A percentile compares a stretch with the other conserved stretches of the same genome.
phyloP scores from a whole-genome alignment of 2,329 filamentous ascomycete genomes.

The Talaromyces piceae region DNA sequence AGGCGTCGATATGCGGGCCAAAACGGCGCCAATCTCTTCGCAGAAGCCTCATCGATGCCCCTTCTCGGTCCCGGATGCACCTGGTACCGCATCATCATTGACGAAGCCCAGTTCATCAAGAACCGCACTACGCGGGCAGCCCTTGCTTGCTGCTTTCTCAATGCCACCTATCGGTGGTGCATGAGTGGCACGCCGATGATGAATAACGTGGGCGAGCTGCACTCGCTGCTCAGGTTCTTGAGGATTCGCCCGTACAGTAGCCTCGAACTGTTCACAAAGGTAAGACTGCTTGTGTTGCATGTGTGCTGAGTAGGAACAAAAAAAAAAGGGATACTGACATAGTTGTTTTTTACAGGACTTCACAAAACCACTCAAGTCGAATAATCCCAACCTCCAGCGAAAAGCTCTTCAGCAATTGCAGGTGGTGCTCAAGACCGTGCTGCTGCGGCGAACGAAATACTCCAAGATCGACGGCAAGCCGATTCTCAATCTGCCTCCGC shows the following conservation, averaged over 20 bases:
- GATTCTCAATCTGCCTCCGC: constrained; percentile 61
- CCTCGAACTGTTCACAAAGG: constrained; percentile 53
- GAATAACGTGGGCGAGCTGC: constrained; percentile 74
- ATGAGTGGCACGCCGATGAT: constrained; percentile 83
- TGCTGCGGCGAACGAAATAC: constrained; percentile 74
- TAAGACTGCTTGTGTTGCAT: constrained; percentile 25
- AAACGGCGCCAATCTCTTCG: constrained; percentile 24
- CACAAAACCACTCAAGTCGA: constrained; percentile 44
- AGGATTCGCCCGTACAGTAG: constrained; percentile 66
- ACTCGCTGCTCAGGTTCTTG: constrained; percentile 69
- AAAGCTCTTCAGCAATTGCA: constrained; percentile 64
- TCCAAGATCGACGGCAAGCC: constrained; percentile 73
- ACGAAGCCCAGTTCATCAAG: constrained; percentile 77
- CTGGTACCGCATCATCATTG: constrained; percentile 66
- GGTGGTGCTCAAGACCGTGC: constrained; percentile 67
- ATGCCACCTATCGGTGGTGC: constrained; percentile 60
- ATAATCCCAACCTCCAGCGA: constrained; percentile 24
- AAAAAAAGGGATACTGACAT: constrained; percentile 12
- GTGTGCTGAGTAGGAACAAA: too few relatives aligned
- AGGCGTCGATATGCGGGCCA: constrained; percentile 41
- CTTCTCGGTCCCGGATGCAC: constrained; percentile 53
- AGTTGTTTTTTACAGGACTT: constrained; percentile 36
- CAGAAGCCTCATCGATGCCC: constrained; percentile 38
- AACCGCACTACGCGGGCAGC: constrained; percentile 59
- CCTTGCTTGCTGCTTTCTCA: constrained; percentile 52